Percentiles rank a stretch among this genome's conserved stretches.
Evolutionary conservation across 768 basidiomycete genomes (phyloP).

Genomic region (Amanita muscaria): DNA sequence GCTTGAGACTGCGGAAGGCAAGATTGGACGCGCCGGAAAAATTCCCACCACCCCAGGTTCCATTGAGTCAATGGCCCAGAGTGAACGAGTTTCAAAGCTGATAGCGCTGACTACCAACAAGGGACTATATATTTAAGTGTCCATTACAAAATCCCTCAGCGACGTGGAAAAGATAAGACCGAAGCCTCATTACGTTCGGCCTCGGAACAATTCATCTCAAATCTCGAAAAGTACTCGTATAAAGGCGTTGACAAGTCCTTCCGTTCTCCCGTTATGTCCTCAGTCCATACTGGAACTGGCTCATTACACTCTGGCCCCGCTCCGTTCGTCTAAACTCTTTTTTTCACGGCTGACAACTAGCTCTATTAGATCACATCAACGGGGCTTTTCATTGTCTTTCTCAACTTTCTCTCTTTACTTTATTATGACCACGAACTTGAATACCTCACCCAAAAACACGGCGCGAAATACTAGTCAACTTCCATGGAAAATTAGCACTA

Average conservation of each 20-base stretch:
- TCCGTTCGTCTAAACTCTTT: constrained; percentile 74
- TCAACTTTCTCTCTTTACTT: constrained; percentile 79
- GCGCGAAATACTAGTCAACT: no score
- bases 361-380: constrained; percentile 74
- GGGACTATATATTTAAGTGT: no score
- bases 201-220: constrained; percentile 45
- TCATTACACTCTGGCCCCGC: constrained; percentile 81
- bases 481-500: no score
- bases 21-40: no score
- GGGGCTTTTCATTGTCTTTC: constrained; percentile 70
- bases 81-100: no score
- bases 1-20: no score
- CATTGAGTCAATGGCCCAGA: no score
- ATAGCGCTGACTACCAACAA: no score
- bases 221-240: constrained; percentile 60
- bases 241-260: constrained; percentile 39
- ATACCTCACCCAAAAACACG: constrained; percentile 64
- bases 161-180: no score
- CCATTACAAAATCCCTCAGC: no score
- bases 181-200: no score
- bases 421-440: constrained; percentile 77
- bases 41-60: no score
- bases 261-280: constrained; percentile 67
- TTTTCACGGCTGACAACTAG: constrained; percentile 3
- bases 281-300: constrained; percentile 85